These are phyloP conservation scores for Delonix regia DNA, from an alignment of 306 rosid species.

Conservation along the genomic window DNA sequence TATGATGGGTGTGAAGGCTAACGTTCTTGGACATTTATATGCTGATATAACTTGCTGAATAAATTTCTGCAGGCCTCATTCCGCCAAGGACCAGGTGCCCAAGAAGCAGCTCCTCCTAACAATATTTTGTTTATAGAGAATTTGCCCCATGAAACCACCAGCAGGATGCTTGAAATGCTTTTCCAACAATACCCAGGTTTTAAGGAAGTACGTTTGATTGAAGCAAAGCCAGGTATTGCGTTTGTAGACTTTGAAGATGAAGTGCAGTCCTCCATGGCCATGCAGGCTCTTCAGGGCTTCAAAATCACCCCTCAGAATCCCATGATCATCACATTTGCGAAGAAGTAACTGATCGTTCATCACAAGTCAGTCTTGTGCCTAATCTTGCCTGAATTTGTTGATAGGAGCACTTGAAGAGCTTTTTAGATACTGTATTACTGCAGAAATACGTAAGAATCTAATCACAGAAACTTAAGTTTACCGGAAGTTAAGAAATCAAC, in stretches of 20 bases:
- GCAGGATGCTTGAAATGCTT: conserved; percentile 91
- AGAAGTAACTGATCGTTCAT: conserved; percentile 54
- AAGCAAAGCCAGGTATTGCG: conserved; percentile 98
- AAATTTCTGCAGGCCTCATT: conserved; percentile 62
- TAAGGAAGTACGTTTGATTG: conserved; percentile 94
- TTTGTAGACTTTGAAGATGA: conserved; percentile 95
- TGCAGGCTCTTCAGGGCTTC: conserved; percentile 96
- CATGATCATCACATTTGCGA: conserved; percentile 81
- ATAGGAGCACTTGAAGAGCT: conserved; percentile 28
- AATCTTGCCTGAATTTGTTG: conserved; percentile 21
- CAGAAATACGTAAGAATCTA: conserved; percentile 41
- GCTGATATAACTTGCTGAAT: conserved; percentile 1
- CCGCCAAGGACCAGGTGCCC: conserved; percentile 69
- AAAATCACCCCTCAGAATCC: conserved; percentile 93
- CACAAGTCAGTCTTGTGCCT: conserved; percentile 14
- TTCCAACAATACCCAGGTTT: conserved; percentile 96
- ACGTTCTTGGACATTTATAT: neutral
- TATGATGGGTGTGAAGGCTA: neutral
- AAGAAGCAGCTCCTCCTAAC: conserved; percentile 84
- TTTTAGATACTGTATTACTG: conserved; percentile 31
- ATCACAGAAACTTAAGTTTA: conserved; percentile 35
- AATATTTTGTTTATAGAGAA: conserved; percentile 92
- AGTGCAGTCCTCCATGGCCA: conserved; percentile 89
- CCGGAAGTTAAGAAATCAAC: conserved; percentile 30
- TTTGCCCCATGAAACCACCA: conserved; percentile 85